Base-by-base conservation (phyloP, 2,329 filamentous ascomycete species). In the Arthrobotrys entomopaga region DNA sequence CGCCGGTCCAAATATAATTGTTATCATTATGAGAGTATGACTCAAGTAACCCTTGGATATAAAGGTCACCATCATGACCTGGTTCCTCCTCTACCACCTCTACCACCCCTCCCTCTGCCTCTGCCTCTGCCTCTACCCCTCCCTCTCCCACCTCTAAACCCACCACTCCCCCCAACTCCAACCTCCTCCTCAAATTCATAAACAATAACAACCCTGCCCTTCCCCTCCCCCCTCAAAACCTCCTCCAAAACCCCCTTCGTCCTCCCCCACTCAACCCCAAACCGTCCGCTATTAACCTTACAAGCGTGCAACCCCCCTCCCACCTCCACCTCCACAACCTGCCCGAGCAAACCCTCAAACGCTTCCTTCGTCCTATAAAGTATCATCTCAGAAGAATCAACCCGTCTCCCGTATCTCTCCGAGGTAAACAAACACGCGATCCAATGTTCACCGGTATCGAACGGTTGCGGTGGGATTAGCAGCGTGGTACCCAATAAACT, bases 261-360 rank as follows among this genome's bases (percentile, higher is more conserved):
- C 49, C 49, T 58, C 34, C 29, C 59, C 71, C 71, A 75, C 0
- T 64, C 58, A 4, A 75, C 71, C 24, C 64, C 71, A 58, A 75
- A 75, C 57, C 64, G 15, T 16, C 64, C 71, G 29, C 64, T 67
- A 57, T 75, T 75, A 48, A 75, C 54, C 64, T 75, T 75, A 61
- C 71, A 75, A 49, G 64, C 64, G 46, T 67, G 58, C 22, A 75
- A 2, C 5, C 16, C 64, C 7, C 71, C 70, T 16, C 49, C 29
- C 29, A 22, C 29, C 22, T 10, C 50, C 49, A 10, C 34, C 10
- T 20, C 42, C 40, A 2, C 43, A 11, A 59, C 16, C 19, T 58
- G 49, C 20, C 58, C 59, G 1, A 75, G 11, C 5, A 75, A n/a
- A 34, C 69, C n/a, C 43, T 69, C 71, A 49, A 75, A 69, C 16